Percentiles rank a stretch among this genome's conserved stretches.
Evolutionary conservation across 352 stramenopile genomes (phyloP).

Genomic region (Synura sp.): DNA sequence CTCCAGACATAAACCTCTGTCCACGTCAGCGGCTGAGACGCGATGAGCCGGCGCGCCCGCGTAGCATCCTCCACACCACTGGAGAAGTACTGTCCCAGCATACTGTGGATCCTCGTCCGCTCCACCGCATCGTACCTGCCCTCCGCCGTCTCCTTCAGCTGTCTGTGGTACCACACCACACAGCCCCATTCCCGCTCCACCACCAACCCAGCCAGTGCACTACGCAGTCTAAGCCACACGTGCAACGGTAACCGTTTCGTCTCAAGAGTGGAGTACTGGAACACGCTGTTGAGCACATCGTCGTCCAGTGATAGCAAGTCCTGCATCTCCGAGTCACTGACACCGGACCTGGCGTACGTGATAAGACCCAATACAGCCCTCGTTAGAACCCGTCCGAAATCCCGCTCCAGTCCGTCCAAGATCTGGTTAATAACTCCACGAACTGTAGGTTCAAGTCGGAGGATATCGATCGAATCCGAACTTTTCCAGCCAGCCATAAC

Average conservation of each 20-base stretch:
- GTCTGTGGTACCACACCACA: constrained; percentile 1
- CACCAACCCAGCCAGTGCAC: background rate
- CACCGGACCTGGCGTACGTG: background rate
- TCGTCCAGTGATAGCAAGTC: constrained; percentile 14
- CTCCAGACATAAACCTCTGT: background rate
- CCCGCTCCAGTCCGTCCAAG: background rate
- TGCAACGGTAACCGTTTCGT: background rate
- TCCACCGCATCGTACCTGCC: background rate
- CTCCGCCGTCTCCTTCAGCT: constrained; percentile 6
- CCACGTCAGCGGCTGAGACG: background rate
- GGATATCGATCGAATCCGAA: background rate
- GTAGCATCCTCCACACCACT: background rate
- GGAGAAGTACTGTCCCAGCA: background rate
- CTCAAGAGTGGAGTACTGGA: background rate
- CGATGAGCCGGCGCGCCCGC: background rate
- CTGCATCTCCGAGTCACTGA: background rate
- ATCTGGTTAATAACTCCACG: background rate
- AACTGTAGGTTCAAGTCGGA: background rate
- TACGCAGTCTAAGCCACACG: background rate
- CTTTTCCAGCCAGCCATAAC: background rate
- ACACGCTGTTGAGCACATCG: background rate
- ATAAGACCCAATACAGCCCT: background rate
- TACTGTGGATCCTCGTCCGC: background rate
- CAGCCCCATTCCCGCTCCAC: background rate
- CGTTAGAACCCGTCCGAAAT: background rate